Evolutionary conservation across 2,329 filamentous ascomycete genomes (phyloP).

Genomic region (Pyricularia pennisetigena): DNA sequence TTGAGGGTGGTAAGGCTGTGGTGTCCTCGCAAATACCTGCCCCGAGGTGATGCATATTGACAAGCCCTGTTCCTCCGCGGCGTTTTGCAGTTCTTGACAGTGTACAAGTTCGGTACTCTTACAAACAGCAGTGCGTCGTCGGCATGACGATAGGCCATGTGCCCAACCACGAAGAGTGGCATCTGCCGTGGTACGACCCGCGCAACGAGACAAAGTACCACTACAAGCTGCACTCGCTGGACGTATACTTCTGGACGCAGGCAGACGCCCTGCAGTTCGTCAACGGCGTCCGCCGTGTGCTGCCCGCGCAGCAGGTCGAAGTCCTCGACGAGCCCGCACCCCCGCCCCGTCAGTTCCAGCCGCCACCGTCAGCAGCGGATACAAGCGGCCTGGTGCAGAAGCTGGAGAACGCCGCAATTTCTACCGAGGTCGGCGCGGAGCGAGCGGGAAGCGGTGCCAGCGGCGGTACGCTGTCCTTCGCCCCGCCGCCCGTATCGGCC

Average conservation of each 20-base stretch:
- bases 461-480: constrained; percentile 22
- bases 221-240: constrained; percentile 65
- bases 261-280: constrained; percentile 63
- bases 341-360: constrained; percentile 28
- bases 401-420: constrained; percentile 61
- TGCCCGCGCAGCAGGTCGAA: constrained; percentile 51
- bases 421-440: constrained; percentile 22
- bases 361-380: constrained; percentile 24
- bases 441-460: constrained; percentile 9
- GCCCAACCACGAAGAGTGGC: constrained; percentile 54
- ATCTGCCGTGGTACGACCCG: constrained; percentile 63
- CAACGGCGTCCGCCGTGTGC: constrained; percentile 54
- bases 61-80: not conserved
- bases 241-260: constrained; percentile 73
- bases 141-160: constrained; percentile 52
- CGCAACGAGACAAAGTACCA: constrained; percentile 69
- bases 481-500: constrained; percentile 28
- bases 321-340: constrained; percentile 54
- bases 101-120: constrained; percentile 57
- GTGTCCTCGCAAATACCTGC: constrained; percentile 7
- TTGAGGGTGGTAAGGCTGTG: constrained; percentile 59
- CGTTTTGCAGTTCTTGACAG: constrained; percentile 49
- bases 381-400: constrained; percentile 65
- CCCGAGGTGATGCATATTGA: not conserved
- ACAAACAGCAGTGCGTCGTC: constrained; percentile 64